Percentiles rank a stretch among this genome's conserved stretches.
These are phyloP conservation scores for Acidomyces sp. DNA, from an alignment of 495 filamentous ascomycete species.

Conservation along the genomic window DNA sequence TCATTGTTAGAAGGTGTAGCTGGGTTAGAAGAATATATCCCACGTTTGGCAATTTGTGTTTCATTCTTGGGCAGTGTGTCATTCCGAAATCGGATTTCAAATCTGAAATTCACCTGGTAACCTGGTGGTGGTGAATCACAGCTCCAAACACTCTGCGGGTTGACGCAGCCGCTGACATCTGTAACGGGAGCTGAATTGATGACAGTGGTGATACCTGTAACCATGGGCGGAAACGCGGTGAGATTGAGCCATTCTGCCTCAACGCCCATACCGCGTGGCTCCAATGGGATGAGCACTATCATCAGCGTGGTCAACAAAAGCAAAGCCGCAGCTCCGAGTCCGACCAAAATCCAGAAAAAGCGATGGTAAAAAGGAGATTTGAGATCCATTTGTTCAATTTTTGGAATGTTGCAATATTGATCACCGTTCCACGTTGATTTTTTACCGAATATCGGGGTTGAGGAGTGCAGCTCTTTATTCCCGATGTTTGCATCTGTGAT, in stretches of 20 bases:
- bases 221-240: slow-evolving; percentile 74
- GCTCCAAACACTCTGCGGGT: slow-evolving; percentile 61
- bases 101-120: slow-evolving; percentile 56
- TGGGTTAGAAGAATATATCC: slow-evolving; percentile 49
- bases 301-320: slow-evolving; percentile 9
- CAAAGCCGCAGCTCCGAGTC: background rate
- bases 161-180: slow-evolving; percentile 50
- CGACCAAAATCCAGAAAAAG: slow-evolving; percentile 5
- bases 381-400: too few relatives aligned
- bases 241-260: slow-evolving; percentile 60
- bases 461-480: slow-evolving; percentile 11
- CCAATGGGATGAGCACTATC: slow-evolving; percentile 7
- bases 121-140: slow-evolving; percentile 59
- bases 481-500: slow-evolving; percentile 1
- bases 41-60: slow-evolving; percentile 17
- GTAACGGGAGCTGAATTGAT: slow-evolving; percentile 47
- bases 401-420: slow-evolving; percentile 8
- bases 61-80: slow-evolving; percentile 36
- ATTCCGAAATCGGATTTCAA: slow-evolving; percentile 71
- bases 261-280: slow-evolving; percentile 12
- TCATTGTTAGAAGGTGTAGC: slow-evolving; percentile 53
- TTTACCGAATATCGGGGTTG: background rate
- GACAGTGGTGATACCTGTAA: slow-evolving; percentile 67
- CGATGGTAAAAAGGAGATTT: slow-evolving; percentile 17
- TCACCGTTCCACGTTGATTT: slow-evolving; percentile 1